Percentiles rank a stretch among this genome's conserved stretches.
phyloP scores from a whole-genome alignment of 345 rosid genomes.

The Euclidium syriacum region DNA sequence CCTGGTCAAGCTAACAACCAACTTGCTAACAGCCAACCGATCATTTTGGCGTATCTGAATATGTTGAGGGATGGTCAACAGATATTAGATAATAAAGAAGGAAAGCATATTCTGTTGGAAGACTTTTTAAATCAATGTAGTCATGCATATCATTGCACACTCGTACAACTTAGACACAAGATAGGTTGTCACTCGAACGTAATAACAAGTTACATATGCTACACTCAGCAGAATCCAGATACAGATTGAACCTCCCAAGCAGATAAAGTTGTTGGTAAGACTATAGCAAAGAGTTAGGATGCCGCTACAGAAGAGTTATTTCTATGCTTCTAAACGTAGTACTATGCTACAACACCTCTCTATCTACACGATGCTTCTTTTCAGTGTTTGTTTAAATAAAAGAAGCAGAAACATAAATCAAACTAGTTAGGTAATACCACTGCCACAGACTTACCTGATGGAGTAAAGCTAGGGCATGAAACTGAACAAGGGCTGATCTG shows the following conservation, averaged over 20 bases:
- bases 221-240: neutral
- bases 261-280: neutral
- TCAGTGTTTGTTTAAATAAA: neutral
- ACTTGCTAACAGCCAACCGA: slow-evolving; percentile 84
- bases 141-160: neutral
- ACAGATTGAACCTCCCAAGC: neutral
- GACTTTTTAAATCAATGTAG: neutral
- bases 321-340: neutral
- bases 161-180: neutral
- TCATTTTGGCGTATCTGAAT: slow-evolving; percentile 91
- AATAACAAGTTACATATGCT: neutral
- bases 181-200: neutral
- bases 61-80: slow-evolving; percentile 11
- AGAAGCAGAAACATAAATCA: neutral
- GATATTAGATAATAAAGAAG: neutral
- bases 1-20: slow-evolving; percentile 89
- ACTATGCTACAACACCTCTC: neutral
- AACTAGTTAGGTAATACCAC: slow-evolving; percentile 9
- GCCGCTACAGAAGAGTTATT: neutral
- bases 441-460: slow-evolving; percentile 54
- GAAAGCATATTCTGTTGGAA: neutral
- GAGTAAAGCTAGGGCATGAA: slow-evolving; percentile 88
- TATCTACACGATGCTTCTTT: neutral
- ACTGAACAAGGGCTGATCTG: slow-evolving; percentile 95
- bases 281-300: neutral